phyloP scores from a whole-genome alignment of 192 early-diverging fungal species.

The Spinellus fusiger region DNA sequence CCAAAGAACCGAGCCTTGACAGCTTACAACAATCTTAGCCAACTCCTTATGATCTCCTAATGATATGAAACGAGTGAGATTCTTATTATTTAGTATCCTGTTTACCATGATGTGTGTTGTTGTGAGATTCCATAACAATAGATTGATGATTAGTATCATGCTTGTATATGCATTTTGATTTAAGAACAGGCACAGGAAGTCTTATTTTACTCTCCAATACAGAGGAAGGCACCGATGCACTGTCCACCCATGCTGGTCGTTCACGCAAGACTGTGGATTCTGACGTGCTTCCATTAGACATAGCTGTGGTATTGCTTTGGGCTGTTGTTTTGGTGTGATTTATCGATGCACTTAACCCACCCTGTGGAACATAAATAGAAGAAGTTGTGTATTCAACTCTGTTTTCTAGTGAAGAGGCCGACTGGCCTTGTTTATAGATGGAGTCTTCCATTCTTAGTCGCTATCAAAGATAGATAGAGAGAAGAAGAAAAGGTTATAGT shows the following conservation, averaged over 20 bases:
- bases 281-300: background rate
- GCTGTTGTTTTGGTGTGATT: slow-evolving; percentile 47
- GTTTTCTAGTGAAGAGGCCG: background rate
- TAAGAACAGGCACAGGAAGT: slow-evolving; percentile 41
- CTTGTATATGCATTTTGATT: slow-evolving; percentile 27
- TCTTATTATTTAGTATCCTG: background rate
- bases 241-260: slow-evolving; percentile 27
- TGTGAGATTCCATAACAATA: slow-evolving; percentile 30
- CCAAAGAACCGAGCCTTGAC: slow-evolving; percentile 45
- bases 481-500: background rate
- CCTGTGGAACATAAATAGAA: slow-evolving; percentile 23
- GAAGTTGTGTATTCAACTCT: slow-evolving; percentile 30
- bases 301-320: background rate
- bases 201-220: slow-evolving; percentile 39
- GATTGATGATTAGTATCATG: background rate
- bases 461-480: background rate
- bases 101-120: slow-evolving; percentile 14
- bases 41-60: slow-evolving; percentile 22
- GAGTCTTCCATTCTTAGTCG: no score
- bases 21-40: slow-evolving; percentile 11
- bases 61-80: background rate
- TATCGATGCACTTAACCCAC: slow-evolving; percentile 35
- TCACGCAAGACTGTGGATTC: background rate
- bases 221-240: slow-evolving; percentile 34
- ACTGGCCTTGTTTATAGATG: background rate